These are phyloP conservation scores for Boletus reticuloceps DNA, from an alignment of 768 basidiomycete genomes.

Conservation along the genomic window DNA sequence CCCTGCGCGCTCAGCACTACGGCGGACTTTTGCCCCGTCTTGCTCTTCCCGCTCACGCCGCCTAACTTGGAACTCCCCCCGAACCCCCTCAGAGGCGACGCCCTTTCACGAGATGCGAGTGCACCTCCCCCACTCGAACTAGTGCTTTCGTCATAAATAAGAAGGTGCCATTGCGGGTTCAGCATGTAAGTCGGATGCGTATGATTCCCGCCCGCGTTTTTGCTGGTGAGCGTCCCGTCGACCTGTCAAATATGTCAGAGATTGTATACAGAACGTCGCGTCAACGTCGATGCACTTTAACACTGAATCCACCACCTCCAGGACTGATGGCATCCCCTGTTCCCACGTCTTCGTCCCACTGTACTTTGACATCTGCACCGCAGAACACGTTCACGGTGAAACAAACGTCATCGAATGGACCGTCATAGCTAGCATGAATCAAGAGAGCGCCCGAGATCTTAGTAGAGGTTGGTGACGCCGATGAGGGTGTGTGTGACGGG, in stretches of 20 bases:
- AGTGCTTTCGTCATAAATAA: conserved; percentile 41
- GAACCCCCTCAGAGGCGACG: not conserved
- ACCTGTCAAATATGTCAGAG: conserved; percentile 40
- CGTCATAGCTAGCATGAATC: conserved; percentile 69
- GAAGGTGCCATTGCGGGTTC: conserved; percentile 86
- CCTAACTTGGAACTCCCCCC: conserved; percentile 2
- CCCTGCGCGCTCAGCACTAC: conserved; percentile 50
- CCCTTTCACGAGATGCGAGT: not conserved
- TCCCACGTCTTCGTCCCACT: conserved; percentile 46
- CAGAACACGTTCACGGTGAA: conserved; percentile 66
- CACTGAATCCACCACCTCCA: conserved; percentile 5
- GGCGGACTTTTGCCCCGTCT: conserved; percentile 33
- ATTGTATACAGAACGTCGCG: not conserved
- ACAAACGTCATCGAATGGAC: conserved; percentile 53
- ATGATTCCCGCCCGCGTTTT: conserved; percentile 83
- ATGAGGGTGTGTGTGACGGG: not conserved
- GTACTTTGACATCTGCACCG: conserved; percentile 29
- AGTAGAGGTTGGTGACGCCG: conserved; percentile 11
- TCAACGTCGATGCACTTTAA: conserved; percentile 10
- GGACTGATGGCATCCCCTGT: not conserved
- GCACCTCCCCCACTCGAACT: conserved; percentile 1
- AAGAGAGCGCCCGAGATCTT: conserved; percentile 41
- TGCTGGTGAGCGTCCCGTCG: conserved; percentile 57
- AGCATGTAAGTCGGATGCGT: conserved; percentile 78
- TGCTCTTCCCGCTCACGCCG: not conserved